A percentile compares a stretch with the other conserved stretches of the same genome.
These are phyloP conservation scores for Calophaca sinica DNA, from an alignment of 306 rosid species.

Conservation along the genomic window DNA sequence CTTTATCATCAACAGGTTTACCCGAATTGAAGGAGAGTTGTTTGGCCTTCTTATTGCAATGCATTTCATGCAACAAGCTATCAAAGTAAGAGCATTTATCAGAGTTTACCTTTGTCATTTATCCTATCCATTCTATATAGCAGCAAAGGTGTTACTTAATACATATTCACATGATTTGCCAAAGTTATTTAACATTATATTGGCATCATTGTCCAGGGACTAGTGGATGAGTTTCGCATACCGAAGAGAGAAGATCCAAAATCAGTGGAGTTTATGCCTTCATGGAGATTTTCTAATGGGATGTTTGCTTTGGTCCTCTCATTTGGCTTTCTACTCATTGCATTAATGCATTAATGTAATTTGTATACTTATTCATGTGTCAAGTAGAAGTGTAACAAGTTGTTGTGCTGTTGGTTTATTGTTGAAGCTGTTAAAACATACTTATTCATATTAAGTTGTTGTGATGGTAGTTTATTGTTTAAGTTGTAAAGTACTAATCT, in stretches of 20 bases:
- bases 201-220: conserved; percentile 63
- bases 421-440: too few relatives aligned
- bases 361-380: too few relatives aligned
- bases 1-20: conserved; percentile 93
- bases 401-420: too few relatives aligned
- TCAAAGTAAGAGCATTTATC: conserved; percentile 64
- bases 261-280: conserved; percentile 60
- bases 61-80: conserved; percentile 98
- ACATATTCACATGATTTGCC: neutral
- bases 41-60: conserved; percentile 97
- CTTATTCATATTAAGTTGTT: too few relatives aligned
- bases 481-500: too few relatives aligned
- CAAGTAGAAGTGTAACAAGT: too few relatives aligned
- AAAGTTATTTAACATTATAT: conserved; percentile 2
- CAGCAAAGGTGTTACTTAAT: neutral
- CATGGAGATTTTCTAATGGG: conserved; percentile 97
- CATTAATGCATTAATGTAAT: too few relatives aligned
- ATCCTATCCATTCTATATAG: neutral
- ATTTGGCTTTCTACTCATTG: conserved; percentile 94
- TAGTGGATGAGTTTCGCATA: conserved; percentile 84
- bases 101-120: conserved; percentile 5
- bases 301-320: conserved; percentile 98
- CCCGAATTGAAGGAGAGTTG: conserved; percentile 94
- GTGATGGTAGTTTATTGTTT: too few relatives aligned
- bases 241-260: conserved; percentile 69